These are phyloP conservation scores for Phaeodactylum tricornutum DNA, from an alignment of 108 stramenopile species.

Conservation along the genomic window DNA sequence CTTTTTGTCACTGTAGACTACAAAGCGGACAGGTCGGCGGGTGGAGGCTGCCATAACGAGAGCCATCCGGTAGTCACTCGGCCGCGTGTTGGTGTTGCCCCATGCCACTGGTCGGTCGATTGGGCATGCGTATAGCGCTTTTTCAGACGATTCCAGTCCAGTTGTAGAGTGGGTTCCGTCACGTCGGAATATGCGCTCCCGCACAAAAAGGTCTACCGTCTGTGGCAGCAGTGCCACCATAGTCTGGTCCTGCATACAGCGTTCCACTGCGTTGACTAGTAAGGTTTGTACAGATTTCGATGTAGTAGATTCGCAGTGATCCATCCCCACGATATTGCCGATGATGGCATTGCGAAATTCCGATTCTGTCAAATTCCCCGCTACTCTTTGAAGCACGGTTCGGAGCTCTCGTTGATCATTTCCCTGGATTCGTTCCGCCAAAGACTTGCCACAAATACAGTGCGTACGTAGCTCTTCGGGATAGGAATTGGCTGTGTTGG, in stretches of 20 bases:
- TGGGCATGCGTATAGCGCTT: too few relatives aligned
- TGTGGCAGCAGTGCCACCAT: neutral
- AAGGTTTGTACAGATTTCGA: neutral
- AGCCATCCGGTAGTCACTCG: conserved; percentile 44
- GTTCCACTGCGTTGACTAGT: neutral
- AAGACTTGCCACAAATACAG: conserved; percentile 23
- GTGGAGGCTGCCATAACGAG: conserved; percentile 43
- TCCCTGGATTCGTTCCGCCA: conserved; percentile 26
- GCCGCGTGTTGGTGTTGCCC: conserved; percentile 79
- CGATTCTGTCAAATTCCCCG: conserved; percentile 13
- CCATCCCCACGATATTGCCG: neutral
- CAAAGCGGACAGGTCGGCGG: conserved; percentile 62
- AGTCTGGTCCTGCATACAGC: neutral
- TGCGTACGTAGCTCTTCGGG: conserved; percentile 2
- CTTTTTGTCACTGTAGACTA: conserved; percentile 17
- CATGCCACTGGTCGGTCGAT: conserved; percentile 40
- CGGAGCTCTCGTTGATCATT: conserved; percentile 27
- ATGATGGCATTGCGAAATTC: conserved; percentile 15
- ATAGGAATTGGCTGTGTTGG: neutral
- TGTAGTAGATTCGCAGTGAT: too few relatives aligned
- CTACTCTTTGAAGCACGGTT: conserved; percentile 27
- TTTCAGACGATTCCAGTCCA: neutral
- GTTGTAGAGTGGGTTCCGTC: neutral
- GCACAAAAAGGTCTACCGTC: neutral
- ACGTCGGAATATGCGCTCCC: conserved; percentile 9